Evolutionary conservation across 768 basidiomycete genomes (phyloP), one percentile per base, ranked within the genome.

Genomic region (Boletus insuetus): DNA sequence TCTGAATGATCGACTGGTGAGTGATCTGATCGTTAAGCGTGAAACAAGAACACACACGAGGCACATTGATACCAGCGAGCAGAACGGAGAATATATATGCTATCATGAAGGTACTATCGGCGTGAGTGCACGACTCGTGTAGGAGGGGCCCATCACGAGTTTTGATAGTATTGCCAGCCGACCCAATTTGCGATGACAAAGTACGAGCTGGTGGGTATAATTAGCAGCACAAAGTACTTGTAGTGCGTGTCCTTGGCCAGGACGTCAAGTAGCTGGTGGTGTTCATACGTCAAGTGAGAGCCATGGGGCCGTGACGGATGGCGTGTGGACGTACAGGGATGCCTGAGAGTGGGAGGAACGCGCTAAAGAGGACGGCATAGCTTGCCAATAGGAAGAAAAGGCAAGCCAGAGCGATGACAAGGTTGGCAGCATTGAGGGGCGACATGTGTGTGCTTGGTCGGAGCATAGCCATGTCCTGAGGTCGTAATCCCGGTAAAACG

Each of bases 151-250:
- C 22, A 40, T 82, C 71, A 95, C 12, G 93, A 92, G 70, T 94
- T 94, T 42, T 89, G 84, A 69, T 92, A 98, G 71, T 93, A 97
- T 71, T 98, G 94, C 94, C 94, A 98, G 40, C 95, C 95, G 38
- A 96, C 91, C 96, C 96, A 98, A 65, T 98, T 98, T 40, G 94
- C 93, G 64, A 98, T 98, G 50, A 93, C 89, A 70, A 94, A 96
- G 73, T 92, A 94, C 39, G 87, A 79, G 11, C 80, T 83, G 9
- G 86, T 86, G 13, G 96, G 94, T 43, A 98, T 80, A 42, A 94
- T 76, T 38, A 97, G 73, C 12, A 94, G 72, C 31, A 73, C 64
- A 61, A 96, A 83, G 72, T 96, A 97, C 73, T 94, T 95, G 83
- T 96, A 96, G 67, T 97, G 91, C 22, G 76, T 82, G 74, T 96